Evolutionary conservation across 345 rosid genomes (phyloP), one percentile per base, ranked within the genome.

Genomic region (Acer negundo): DNA sequence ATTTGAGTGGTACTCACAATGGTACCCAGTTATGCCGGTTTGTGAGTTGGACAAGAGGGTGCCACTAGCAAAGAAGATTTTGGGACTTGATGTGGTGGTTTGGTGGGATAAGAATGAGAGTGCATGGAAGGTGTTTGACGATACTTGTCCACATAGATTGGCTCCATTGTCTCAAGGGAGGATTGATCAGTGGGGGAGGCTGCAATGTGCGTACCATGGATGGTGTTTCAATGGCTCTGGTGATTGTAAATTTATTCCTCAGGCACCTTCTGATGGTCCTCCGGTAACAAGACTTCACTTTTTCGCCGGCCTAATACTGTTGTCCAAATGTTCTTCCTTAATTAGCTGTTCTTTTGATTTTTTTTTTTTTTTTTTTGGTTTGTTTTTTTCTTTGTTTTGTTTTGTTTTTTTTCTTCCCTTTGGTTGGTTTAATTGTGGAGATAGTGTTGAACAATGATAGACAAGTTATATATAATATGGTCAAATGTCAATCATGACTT

Each of bases 161-260:
- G 94, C 95, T 74, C 94, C 95, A 0, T 80, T 91, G 59, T 93
- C 95, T 3, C 94, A 93, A 70, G 97, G 97, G 17, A 86, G 97
- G 73, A 91, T 93, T 77, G 97, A 93, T 85, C 87, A 86, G n/a
- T 83, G 82, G 89, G 95, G 97, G 26, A 89, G 98, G 62, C 78
- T 93, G 76, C 95, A 93, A 77, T 93, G 97, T 79, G 97, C 88
- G 1, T 93, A 93, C 59, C 98, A 91, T 78, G 97, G 97, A 0
- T 94, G 97, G 98, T 94, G 98, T 56, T 94, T 94, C 78, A 75
- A 80, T 73, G 97, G 97, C 67, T 84, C 92, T 26, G 95, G 97
- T 2, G 87, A 90, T 61, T 90, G 97, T 70, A 89, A 95, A 61
- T 62, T 91, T 78, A 93, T 94, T n/a, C 98, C 97, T 31, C 38